Evolutionary conservation across 352 stramenopile genomes (phyloP), one percentile per base, ranked within the genome.

Genomic region (Phytopythium montanum): DNA sequence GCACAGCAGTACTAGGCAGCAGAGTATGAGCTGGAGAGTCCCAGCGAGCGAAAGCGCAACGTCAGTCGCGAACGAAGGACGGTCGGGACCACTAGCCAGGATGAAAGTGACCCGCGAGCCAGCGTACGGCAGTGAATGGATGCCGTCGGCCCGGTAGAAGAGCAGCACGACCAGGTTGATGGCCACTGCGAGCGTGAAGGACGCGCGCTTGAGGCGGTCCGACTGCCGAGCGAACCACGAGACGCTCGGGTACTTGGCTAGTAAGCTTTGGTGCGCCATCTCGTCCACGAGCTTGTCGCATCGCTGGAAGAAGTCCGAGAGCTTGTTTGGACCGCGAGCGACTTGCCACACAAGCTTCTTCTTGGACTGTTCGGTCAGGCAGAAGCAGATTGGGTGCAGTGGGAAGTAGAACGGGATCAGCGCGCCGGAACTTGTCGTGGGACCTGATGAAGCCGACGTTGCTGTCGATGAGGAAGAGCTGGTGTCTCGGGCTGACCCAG

Each of bases 351-450:
- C 66, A 3, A 92, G 76, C 33, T 88, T 87, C 48, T 82, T 76
- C 60, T 90, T 90, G 25, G 82, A 87, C 50, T 87, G 80, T 2
- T 85, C 75, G 0, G 82, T 90, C 23, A 92, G 54, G 54, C 82
- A 87, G 42, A 83, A 88, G 54, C 82, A 92, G 19, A 87, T 88
- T 6, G 82, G 82, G 42, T 92, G 82, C 5, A 92, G 21, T 10
- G 80, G 79, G 56, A 90, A 92, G 57, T 92, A 89, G 46, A 88
- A 85, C 2, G 78, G 62, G 23, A 92, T 85, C 23, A 83, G 54
- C 8, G 46, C 54, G 1, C 61, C 62, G 9, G 53, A 41, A 0
- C 49, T 25, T 21, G 21, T 60, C 33, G 12, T 51, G 31, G 18
- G 14, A 16, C 21, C 23, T 2, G 45, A 45, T 21, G 42, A n/a